Conservation (phyloP, 805 yeast species). For the Spathaspora girioi region DNA sequence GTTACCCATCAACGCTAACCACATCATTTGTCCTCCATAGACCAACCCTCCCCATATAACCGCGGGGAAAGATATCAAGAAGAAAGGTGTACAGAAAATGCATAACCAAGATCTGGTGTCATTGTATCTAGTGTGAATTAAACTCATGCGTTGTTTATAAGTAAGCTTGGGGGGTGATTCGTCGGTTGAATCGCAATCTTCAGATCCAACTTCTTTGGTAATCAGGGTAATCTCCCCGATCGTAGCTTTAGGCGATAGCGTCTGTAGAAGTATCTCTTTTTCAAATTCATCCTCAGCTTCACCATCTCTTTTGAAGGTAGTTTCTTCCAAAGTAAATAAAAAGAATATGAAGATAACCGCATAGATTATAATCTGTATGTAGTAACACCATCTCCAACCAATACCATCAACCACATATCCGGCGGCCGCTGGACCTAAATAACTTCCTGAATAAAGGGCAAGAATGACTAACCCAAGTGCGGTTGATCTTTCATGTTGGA, state of each 20-base stretch:
- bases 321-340: slow-evolving; percentile 40
- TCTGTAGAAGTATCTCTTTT: slow-evolving; percentile 27
- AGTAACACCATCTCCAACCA: slow-evolving; percentile 42
- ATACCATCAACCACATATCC: slow-evolving; percentile 37
- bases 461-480: slow-evolving; percentile 29
- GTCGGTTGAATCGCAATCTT: slow-evolving; percentile 16
- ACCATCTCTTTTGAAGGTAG: slow-evolving; percentile 33
- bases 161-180: slow-evolving; percentile 15
- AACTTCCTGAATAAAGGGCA: slow-evolving; percentile 41
- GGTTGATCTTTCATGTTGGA: slow-evolving; percentile 39
- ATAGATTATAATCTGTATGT: slow-evolving; percentile 25
- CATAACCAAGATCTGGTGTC: slow-evolving; percentile 39
- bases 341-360: slow-evolving; percentile 28
- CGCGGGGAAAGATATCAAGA: slow-evolving; percentile 36
- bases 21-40: slow-evolving; percentile 50
- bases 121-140: slow-evolving; percentile 35
- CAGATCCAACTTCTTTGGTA: slow-evolving; percentile 5
- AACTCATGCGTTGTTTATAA: slow-evolving; percentile 33
- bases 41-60: slow-evolving; percentile 45
- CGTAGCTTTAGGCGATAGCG: slow-evolving; percentile 12
- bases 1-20: slow-evolving; percentile 42
- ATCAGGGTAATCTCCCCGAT: neutral
- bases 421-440: slow-evolving; percentile 42
- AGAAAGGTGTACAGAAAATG: slow-evolving; percentile 35
- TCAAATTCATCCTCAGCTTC: slow-evolving; percentile 21